A percentile compares a stretch with the other conserved stretches of the same genome.
These are phyloP conservation scores for Aspergillus pseudoterreus DNA, from an alignment of 2,329 filamentous ascomycete species.

Conservation along the genomic window DNA sequence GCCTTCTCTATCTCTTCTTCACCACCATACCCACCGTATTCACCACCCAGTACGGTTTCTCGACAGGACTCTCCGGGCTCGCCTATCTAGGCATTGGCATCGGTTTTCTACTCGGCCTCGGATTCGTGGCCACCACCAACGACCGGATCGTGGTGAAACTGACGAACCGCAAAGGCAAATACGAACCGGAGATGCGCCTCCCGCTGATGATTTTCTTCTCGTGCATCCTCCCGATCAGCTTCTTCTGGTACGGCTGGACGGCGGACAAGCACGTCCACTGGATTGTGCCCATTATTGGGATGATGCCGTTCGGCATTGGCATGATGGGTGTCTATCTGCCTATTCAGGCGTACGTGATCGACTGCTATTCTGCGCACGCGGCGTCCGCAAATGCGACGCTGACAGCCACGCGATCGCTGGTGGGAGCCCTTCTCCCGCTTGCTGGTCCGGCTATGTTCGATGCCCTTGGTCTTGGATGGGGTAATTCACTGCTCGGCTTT, in stretches of 20 bases:
- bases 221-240: constrained; percentile 51
- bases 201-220: constrained; percentile 55
- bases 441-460: constrained; percentile 54
- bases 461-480: constrained; percentile 48
- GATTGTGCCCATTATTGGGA: constrained; percentile 60
- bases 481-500: constrained; percentile 54
- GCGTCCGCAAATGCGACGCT: constrained; percentile 53
- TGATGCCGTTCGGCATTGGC: constrained; percentile 52
- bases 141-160: constrained; percentile 31
- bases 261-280: constrained; percentile 53
- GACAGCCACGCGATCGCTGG: constrained; percentile 53
- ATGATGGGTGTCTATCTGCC: constrained; percentile 55
- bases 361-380: constrained; percentile 48
- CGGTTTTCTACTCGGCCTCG: constrained; percentile 37
- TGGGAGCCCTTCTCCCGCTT: constrained; percentile 58
- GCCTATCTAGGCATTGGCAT: constrained; percentile 50
- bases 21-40: constrained; percentile 53
- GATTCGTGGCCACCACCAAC: constrained; percentile 31
- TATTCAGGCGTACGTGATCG: constrained; percentile 61
- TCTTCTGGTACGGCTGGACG: constrained; percentile 59
- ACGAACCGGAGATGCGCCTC: constrained; percentile 49
- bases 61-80: constrained; percentile 44
- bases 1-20: constrained; percentile 55
- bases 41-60: constrained; percentile 46
- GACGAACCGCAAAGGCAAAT: constrained; percentile 29